These are phyloP conservation scores for Oryza punctata DNA, from an alignment of 176 grass and related monocot species.

Conservation along the genomic window DNA sequence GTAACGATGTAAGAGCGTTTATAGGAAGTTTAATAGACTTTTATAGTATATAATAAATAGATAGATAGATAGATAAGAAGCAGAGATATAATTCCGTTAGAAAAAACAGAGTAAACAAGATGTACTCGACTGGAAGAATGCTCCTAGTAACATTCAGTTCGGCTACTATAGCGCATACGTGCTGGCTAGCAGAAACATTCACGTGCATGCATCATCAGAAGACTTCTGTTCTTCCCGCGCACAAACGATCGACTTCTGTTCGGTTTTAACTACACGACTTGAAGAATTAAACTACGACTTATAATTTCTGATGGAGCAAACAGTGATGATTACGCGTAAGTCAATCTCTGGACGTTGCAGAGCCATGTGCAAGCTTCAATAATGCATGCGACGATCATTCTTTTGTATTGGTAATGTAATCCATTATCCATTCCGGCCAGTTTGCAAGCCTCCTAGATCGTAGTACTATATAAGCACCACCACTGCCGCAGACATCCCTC, in stretches of 20 bases:
- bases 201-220: not conserved
- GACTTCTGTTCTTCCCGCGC: not conserved
- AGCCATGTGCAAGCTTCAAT: conserved; percentile 20
- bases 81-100: not conserved
- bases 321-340: not conserved
- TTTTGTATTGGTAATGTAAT: not conserved
- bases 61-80: no score
- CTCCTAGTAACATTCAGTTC: not conserved
- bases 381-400: not conserved
- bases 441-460: not conserved
- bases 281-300: not conserved
- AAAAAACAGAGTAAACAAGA: not conserved
- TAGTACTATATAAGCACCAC: conserved; percentile 23
- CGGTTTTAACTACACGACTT: not conserved
- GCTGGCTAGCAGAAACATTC: not conserved
- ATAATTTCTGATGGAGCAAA: not conserved
- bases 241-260: not conserved
- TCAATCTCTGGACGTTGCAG: conserved; percentile 1
- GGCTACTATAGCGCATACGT: not conserved
- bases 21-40: no score
- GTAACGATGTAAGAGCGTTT: no score
- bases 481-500: conserved; percentile 2
- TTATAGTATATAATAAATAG: no score
- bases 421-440: not conserved
- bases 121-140: no score